These are phyloP conservation scores for Scheffersomyces illinoinensis DNA, from an alignment of 1,139 yeast genomes.

Conservation along the genomic window DNA sequence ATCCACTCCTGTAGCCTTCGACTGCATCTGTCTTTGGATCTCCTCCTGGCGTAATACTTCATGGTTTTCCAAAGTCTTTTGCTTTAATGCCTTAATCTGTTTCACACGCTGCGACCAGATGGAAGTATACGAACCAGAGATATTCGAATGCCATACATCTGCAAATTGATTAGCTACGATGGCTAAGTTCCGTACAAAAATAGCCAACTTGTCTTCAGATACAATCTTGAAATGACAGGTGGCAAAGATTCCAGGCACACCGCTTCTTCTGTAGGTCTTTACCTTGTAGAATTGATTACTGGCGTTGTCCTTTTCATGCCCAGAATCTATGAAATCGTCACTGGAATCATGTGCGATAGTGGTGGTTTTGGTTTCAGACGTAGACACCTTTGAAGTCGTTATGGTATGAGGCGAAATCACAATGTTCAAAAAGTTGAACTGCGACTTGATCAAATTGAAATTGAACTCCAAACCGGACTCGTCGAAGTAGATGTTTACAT, in stretches of 20 bases:
- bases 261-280: conserved; percentile 62
- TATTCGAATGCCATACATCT: conserved; percentile 62
- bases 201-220: conserved; percentile 58
- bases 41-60: conserved; percentile 24
- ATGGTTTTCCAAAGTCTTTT: conserved; percentile 38
- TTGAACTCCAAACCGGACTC: conserved; percentile 68
- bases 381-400: not conserved
- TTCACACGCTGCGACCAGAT: conserved; percentile 69
- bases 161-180: conserved; percentile 73
- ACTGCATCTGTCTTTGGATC: conserved; percentile 4
- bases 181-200: conserved; percentile 66
- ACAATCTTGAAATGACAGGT: conserved; percentile 75
- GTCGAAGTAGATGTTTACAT: conserved; percentile 77
- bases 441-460: conserved; percentile 71
- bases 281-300: conserved; percentile 49
- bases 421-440: conserved; percentile 79
- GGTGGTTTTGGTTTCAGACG: not conserved
- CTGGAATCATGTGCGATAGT: not conserved
- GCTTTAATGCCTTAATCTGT: conserved; percentile 53
- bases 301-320: conserved; percentile 2
- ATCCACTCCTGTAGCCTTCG: conserved; percentile 5
- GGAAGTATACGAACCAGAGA: conserved; percentile 51
- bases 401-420: conserved; percentile 68
- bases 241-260: conserved; percentile 76
- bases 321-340: conserved; percentile 1